Evolutionary conservation across 306 rosid species (phyloP).

Genomic region (Lathyrus oleraceus): DNA sequence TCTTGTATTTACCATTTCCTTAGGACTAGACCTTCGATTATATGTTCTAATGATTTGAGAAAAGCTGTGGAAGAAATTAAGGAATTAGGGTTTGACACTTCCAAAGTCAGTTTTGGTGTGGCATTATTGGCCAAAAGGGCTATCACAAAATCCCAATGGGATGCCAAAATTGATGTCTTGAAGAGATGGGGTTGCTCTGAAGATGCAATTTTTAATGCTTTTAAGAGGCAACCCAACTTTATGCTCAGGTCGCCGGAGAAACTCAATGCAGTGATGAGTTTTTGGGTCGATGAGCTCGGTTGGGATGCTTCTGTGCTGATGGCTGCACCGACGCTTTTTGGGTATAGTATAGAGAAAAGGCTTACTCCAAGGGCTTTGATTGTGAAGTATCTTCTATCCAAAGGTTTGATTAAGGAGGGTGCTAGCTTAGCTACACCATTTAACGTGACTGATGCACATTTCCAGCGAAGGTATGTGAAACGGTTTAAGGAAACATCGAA

Average conservation of each 20-base stretch:
- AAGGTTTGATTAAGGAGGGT: conserved; percentile 28
- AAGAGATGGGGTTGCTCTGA: conserved; percentile 65
- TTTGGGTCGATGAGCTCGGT: conserved; percentile 46
- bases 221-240: conserved; percentile 37
- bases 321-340: background rate
- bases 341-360: conserved; percentile 49
- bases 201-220: conserved; percentile 36
- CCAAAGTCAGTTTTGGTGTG: background rate
- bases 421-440: conserved; percentile 21
- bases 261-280: conserved; percentile 42
- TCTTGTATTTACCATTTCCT: background rate
- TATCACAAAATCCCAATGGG: conserved; percentile 32
- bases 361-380: conserved; percentile 45
- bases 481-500: conserved; percentile 17
- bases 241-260: conserved; percentile 48
- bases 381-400: conserved; percentile 35
- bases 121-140: conserved; percentile 36
- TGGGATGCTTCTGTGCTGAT: conserved; percentile 30
- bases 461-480: conserved; percentile 39
- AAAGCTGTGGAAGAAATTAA: conserved; percentile 35
- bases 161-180: conserved; percentile 43
- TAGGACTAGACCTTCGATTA: background rate
- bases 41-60: background rate
- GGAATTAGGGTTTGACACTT: conserved; percentile 53
- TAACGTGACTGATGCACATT: background rate